phyloP scores from a whole-genome alignment of 768 basidiomycete species.

The Asterophora lycoperdoides region DNA sequence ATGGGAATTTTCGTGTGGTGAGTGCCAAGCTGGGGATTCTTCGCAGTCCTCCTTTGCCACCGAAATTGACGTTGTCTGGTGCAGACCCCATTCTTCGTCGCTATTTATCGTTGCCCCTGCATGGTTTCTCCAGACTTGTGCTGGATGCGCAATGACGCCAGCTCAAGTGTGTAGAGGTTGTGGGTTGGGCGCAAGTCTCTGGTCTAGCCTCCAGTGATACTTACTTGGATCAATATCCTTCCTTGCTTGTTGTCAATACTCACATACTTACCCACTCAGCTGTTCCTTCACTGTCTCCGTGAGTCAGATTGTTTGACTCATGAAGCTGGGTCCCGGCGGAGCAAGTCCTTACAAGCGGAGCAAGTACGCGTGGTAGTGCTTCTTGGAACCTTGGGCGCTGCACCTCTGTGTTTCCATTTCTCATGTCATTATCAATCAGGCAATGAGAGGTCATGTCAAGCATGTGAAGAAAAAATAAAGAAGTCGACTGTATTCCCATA shows the following conservation, averaged over 20 bases:
- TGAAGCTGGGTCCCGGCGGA: background rate
- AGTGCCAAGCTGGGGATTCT: slow-evolving; percentile 20
- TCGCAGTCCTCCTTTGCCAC: background rate
- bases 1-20: slow-evolving; percentile 55
- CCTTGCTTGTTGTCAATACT: background rate
- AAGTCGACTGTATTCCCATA: slow-evolving; percentile 8
- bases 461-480: slow-evolving; percentile 13
- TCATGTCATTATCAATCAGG: slow-evolving; percentile 1
- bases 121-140: slow-evolving; percentile 56
- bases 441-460: background rate
- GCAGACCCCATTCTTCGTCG: slow-evolving; percentile 3
- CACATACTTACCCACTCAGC: too few species aligned
- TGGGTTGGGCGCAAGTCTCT: slow-evolving; percentile 28
- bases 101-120: slow-evolving; percentile 24
- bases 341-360: too few species aligned
- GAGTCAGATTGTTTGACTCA: too few species aligned
- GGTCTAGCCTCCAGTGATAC: background rate
- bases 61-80: background rate
- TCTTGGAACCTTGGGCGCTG: too few species aligned
- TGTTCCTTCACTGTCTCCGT: too few species aligned
- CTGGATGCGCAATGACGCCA: slow-evolving; percentile 41
- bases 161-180: slow-evolving; percentile 61
- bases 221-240: background rate
- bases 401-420: background rate
- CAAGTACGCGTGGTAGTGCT: background rate